phyloP scores from a whole-genome alignment of 495 filamentous ascomycete species.

The Penicillium crystallinum region DNA sequence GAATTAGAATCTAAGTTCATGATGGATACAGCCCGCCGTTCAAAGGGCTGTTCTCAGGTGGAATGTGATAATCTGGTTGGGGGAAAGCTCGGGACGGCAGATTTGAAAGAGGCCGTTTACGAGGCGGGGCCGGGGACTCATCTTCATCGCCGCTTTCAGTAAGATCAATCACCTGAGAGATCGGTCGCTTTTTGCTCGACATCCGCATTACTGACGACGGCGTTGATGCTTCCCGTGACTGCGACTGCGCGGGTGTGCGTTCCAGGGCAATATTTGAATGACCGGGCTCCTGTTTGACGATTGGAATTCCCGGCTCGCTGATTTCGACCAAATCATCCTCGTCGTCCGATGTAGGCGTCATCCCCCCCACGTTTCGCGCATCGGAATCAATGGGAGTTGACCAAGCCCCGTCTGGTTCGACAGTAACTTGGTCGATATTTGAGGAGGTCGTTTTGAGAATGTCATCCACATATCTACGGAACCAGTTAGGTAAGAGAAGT shows the following conservation, averaged over 20 bases:
- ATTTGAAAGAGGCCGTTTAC: conserved; percentile 45
- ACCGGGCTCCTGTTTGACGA: conserved; percentile 45
- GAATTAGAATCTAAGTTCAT: neutral
- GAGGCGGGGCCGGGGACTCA: conserved; percentile 47
- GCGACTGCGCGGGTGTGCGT: conserved; percentile 50
- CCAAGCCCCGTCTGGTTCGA: conserved; percentile 86
- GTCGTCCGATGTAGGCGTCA: conserved; percentile 42
- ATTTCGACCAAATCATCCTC: conserved; percentile 70
- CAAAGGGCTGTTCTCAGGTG: conserved; percentile 18
- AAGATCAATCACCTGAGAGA: conserved; percentile 69
- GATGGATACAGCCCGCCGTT: conserved; percentile 19
- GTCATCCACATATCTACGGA: conserved; percentile 75
- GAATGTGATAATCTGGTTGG: conserved; percentile 20
- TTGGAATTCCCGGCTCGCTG: conserved; percentile 43
- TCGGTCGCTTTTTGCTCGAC: conserved; percentile 56
- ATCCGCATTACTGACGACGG: conserved; percentile 38
- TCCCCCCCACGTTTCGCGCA: conserved; percentile 30
- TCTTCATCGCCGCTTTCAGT: conserved; percentile 74
- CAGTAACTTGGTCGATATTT: conserved; percentile 74
- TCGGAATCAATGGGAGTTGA: conserved; percentile 39
- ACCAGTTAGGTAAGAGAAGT: neutral
- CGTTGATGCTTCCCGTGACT: conserved; percentile 52
- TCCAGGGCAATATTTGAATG: conserved; percentile 31
- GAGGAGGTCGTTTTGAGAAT: conserved; percentile 68
- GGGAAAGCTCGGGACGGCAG: conserved; percentile 15